Evolutionary conservation across 768 basidiomycete genomes (phyloP).

Genomic region (Tubosaeta sp.): DNA sequence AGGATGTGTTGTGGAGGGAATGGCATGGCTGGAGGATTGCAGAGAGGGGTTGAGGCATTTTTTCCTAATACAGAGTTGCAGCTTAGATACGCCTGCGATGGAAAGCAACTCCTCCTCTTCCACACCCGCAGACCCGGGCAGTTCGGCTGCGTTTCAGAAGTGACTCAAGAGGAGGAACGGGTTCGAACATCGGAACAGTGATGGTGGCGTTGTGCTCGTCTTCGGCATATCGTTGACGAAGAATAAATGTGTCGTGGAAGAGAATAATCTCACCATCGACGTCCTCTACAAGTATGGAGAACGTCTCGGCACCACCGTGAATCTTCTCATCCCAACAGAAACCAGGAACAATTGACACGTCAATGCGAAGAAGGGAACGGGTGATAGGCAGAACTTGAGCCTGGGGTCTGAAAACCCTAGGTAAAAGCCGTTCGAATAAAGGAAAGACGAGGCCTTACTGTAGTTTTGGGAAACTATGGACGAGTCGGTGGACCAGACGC

Average conservation of each 20-base stretch:
- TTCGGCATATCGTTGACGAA: slow-evolving; percentile 87
- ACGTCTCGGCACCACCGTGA: slow-evolving; percentile 84
- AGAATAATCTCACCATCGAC: slow-evolving; percentile 96
- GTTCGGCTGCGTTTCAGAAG: slow-evolving; percentile 38
- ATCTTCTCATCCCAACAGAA: slow-evolving; percentile 98
- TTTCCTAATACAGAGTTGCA: slow-evolving; percentile 6
- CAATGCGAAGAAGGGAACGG: slow-evolving; percentile 84
- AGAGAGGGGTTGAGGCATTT: slow-evolving; percentile 39
- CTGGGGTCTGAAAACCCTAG: slow-evolving; percentile 52
- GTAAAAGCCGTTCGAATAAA: neutral
- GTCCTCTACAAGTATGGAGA: slow-evolving; percentile 93
- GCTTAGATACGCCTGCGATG: slow-evolving; percentile 20
- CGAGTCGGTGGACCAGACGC: slow-evolving; percentile 83
- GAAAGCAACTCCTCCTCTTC: slow-evolving; percentile 22
- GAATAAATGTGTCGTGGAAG: slow-evolving; percentile 90
- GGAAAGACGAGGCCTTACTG: slow-evolving; percentile 47
- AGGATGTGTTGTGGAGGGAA: slow-evolving; percentile 62
- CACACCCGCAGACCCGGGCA: slow-evolving; percentile 20
- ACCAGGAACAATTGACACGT: slow-evolving; percentile 93
- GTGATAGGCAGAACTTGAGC: slow-evolving; percentile 98
- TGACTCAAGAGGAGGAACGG: slow-evolving; percentile 80
- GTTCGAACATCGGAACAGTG: slow-evolving; percentile 95
- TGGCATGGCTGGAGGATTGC: slow-evolving; percentile 51
- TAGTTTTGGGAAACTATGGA: slow-evolving; percentile 94
- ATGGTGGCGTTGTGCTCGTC: slow-evolving; percentile 94